Percentiles rank a stretch among this genome's conserved stretches.
These are phyloP conservation scores for Termitomyces heimii DNA, from an alignment of 768 basidiomycete species.

Conservation along the genomic window DNA sequence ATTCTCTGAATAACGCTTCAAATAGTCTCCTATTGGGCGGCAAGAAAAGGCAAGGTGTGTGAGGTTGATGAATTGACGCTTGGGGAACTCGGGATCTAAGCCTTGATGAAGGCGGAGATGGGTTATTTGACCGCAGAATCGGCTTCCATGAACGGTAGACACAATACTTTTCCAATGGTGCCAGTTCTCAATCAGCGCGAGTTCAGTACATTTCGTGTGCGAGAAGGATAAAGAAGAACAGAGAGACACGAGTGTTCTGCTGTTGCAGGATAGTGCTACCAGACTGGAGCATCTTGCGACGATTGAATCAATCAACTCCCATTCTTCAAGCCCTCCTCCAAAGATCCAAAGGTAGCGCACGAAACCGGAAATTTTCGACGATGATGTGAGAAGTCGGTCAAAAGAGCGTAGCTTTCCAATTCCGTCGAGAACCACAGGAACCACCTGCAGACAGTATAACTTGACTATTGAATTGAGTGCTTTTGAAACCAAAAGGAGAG, in stretches of 20 bases:
- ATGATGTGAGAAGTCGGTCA: constrained; percentile 3
- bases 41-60: constrained; percentile 13
- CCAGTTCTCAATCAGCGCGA: constrained; percentile 10
- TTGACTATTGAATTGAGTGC: constrained; percentile 3
- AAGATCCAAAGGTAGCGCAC: constrained; percentile 14
- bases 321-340: constrained; percentile 6
- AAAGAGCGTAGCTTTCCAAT: constrained; percentile 9
- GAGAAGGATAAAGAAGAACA: constrained; percentile 2
- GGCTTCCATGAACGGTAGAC: constrained; percentile 1
- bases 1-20: constrained; percentile 6
- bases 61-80: constrained; percentile 6
- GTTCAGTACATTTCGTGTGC: constrained; percentile 10
- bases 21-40: constrained; percentile 3
- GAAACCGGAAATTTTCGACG: background rate
- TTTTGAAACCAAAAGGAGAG: constrained; percentile 14
- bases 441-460: constrained; percentile 8
- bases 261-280: constrained; percentile 9
- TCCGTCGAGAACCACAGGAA: constrained; percentile 10
- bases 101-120: constrained; percentile 11
- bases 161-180: constrained; percentile 6
- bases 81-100: constrained; percentile 11
- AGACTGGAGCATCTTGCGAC: constrained; percentile 4
- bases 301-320: constrained; percentile 7
- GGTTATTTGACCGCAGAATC: constrained; percentile 9
- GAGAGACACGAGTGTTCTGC: constrained; percentile 7